Evolutionary conservation across 2,329 filamentous ascomycete species (phyloP).

Genomic region (Fusarium sp.): DNA sequence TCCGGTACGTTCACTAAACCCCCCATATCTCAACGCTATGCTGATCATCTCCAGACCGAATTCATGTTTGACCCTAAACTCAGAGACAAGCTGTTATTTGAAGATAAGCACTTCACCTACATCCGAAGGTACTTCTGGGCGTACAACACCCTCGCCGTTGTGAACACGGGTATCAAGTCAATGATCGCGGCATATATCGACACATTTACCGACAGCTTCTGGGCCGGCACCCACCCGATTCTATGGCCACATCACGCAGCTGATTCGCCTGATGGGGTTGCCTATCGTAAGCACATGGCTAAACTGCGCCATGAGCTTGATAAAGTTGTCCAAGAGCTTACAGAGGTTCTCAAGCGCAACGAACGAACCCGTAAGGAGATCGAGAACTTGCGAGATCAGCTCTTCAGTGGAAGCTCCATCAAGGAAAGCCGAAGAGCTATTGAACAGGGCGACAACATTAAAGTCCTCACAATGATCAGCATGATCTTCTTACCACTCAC

Average conservation of each 20-base stretch:
- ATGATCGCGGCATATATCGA: conserved; percentile 67
- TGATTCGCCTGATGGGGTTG: conserved; percentile 54
- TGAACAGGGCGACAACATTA: conserved; percentile 71
- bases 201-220: conserved; percentile 67
- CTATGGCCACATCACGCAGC: conserved; percentile 65
- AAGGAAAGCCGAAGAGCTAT: conserved; percentile 69
- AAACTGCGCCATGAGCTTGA: conserved; percentile 59
- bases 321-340: conserved; percentile 60
- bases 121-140: conserved; percentile 71
- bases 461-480: conserved; percentile 67
- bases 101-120: conserved; percentile 69
- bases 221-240: conserved; percentile 63
- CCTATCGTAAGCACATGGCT: conserved; percentile 61
- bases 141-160: conserved; percentile 67
- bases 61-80: conserved; percentile 68
- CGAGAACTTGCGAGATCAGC: conserved; percentile 65
- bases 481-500: conserved; percentile 70
- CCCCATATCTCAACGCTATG: too few relatives aligned
- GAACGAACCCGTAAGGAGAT: conserved; percentile 65
- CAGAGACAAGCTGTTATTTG: conserved; percentile 68
- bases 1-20: background rate
- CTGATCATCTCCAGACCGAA: conserved; percentile 49
- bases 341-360: conserved; percentile 59
- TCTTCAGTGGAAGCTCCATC: conserved; percentile 71
- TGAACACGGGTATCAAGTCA: conserved; percentile 67